Conservation (phyloP, 2,329 filamentous ascomycete species). For the Penicillium sp. region DNA sequence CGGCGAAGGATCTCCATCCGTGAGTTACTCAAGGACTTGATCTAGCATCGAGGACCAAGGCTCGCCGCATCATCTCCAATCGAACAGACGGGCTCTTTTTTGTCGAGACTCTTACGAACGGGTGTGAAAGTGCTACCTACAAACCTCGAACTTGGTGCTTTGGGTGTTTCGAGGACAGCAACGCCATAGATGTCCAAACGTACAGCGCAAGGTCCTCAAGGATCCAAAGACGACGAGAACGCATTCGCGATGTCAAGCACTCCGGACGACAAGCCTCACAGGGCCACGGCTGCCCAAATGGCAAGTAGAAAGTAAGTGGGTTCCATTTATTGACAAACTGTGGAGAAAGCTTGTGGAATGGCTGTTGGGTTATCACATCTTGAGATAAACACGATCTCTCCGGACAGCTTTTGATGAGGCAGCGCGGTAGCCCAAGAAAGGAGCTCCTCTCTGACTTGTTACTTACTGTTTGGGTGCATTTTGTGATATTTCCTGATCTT, state of each 20-base stretch:
- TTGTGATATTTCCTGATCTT: not conserved
- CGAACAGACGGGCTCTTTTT: not conserved
- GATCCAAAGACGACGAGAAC: slow-evolving; percentile 32
- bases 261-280: slow-evolving; percentile 46
- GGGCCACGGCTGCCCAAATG: slow-evolving; percentile 55
- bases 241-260: slow-evolving; percentile 40
- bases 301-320: slow-evolving; percentile 55
- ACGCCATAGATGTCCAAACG: slow-evolving; percentile 41
- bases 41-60: not conserved
- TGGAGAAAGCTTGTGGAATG: not conserved
- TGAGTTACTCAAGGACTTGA: slow-evolving; percentile 1
- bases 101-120: slow-evolving; percentile 3
- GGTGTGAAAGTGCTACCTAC: slow-evolving; percentile 1
- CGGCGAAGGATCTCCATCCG: slow-evolving; percentile 2
- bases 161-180: not conserved
- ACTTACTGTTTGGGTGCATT: not conserved
- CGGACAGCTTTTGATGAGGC: not conserved
- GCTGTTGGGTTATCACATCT: not conserved
- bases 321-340: not conserved
- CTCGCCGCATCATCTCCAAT: not conserved
- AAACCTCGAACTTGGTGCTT: not conserved
- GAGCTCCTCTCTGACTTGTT: not conserved
- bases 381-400: not conserved
- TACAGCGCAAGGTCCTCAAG: slow-evolving; percentile 35
- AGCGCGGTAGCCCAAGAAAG: not conserved